Base-by-base conservation (phyloP, 805 yeast species). In the Lipomyces yamadae region DNA sequence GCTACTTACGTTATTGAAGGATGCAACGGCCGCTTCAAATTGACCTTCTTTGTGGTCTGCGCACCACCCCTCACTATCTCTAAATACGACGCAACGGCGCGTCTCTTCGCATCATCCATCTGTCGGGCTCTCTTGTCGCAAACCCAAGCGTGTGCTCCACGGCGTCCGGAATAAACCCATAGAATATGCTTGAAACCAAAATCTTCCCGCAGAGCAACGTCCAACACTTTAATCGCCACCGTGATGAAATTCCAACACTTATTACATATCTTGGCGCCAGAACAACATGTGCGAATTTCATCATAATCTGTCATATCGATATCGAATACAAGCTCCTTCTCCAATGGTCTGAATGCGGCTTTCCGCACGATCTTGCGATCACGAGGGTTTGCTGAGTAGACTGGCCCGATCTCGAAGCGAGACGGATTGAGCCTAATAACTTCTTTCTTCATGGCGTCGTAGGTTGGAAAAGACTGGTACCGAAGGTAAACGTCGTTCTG, bases 71-170 rank as follows among this genome's bases (percentile, higher is more conserved):
- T 72, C 63, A 91, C 80, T 0, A 93, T 88, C 72, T 91, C 94
- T 76, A 95, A 77, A 76, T 95, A 95, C 71, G 91, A 93, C 39
- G 93, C 88, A 11, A 95, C 84, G 2, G 96, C 86, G 73, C 89
- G 83, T 74, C 99, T 85, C 67, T 86, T 85, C 4, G 81, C 74
- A 76, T 95, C 98, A 69, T 86, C 89, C 68, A 95, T 78, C 1
- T 76, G 73, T 64, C 98, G 81, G 0, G 98, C 97, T 58, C 93
- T 81, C 63, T 84, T 78, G 76, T 95, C 99, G 78, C 97, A 90
- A 32, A 95, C 84, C 99, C 99, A 95, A 74, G 98, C 96, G 82
- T 95, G 99, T 15, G 96, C 97, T 78, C 99, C 99, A 84, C 99
- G 90, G 82, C 99, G 89, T 58, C 99, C 99, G 0, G 97, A 92